Conservation (phyloP, 768 basidiomycete species). For the Mycena filopes region DNA sequence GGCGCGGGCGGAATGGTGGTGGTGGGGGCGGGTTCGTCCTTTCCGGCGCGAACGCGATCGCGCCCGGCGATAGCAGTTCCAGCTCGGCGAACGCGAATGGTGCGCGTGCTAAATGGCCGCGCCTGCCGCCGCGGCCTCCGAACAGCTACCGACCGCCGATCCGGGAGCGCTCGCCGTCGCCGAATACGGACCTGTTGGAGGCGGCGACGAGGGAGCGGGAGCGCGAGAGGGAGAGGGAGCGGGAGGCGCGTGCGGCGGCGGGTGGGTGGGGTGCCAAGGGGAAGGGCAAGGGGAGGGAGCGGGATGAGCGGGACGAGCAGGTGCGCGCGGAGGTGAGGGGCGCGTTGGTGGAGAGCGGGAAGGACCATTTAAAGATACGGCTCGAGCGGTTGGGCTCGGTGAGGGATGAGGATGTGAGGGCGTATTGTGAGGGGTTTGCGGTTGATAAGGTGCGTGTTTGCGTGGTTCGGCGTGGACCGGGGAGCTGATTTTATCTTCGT, state of each 20-base stretch:
- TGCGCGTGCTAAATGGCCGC: conserved; percentile 4
- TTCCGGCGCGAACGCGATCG: conserved; percentile 18
- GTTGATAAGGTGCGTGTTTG: conserved; percentile 70
- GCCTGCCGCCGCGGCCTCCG: conserved; percentile 6
- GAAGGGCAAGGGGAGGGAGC: conserved; percentile 33
- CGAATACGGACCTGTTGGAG: conserved; percentile 65
- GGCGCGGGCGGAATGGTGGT: not conserved
- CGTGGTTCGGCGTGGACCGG: conserved; percentile 1
- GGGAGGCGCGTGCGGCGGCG: conserved; percentile 6
- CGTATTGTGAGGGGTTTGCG: conserved; percentile 72
- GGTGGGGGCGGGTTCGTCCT: not conserved
- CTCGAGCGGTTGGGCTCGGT: conserved; percentile 60
- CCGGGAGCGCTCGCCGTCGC: conserved; percentile 20
- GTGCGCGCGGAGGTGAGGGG: conserved; percentile 53
- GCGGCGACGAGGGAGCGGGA: conserved; percentile 43
- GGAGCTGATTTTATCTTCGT: conserved; percentile 9
- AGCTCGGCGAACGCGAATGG: not conserved
- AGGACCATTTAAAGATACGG: conserved; percentile 73
- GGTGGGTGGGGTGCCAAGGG: conserved; percentile 24
- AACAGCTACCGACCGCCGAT: conserved; percentile 23
- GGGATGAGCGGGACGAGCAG: conserved; percentile 27
- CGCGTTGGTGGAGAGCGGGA: conserved; percentile 68
- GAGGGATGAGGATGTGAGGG: conserved; percentile 72
- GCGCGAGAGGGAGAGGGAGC: conserved; percentile 49
- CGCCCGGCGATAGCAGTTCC: not conserved